These are phyloP conservation scores for Rhizopogon roseolus DNA, from an alignment of 768 basidiomycete genomes.

Conservation along the genomic window DNA sequence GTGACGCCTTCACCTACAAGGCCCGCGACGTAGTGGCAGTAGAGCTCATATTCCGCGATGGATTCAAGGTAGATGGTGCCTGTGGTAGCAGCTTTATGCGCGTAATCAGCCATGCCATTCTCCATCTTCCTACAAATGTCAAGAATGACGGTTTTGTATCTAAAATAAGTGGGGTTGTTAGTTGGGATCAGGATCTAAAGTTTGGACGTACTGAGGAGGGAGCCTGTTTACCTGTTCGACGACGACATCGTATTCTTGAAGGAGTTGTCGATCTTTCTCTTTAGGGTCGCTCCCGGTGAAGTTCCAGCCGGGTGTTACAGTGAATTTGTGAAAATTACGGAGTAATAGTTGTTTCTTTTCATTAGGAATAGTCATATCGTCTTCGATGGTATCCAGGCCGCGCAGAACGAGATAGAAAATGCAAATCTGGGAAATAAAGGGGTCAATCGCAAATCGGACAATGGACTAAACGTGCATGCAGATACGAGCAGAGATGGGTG, in stretches of 20 bases:
- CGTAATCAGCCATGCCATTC: slow-evolving; percentile 92
- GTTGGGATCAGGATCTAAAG: neutral
- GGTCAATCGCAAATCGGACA: too few relatives aligned
- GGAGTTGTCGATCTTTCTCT: slow-evolving; percentile 84
- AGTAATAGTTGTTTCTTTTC: slow-evolving; percentile 82
- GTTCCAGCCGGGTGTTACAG: slow-evolving; percentile 80
- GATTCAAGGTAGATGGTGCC: slow-evolving; percentile 69
- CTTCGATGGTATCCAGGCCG: slow-evolving; percentile 93
- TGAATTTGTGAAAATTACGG: slow-evolving; percentile 75
- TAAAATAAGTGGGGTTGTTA: slow-evolving; percentile 19
- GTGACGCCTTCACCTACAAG: slow-evolving; percentile 96
- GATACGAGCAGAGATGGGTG: too few relatives aligned
- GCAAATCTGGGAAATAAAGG: slow-evolving; percentile 57
- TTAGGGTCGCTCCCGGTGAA: slow-evolving; percentile 77
- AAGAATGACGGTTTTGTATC: slow-evolving; percentile 75
- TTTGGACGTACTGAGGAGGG: slow-evolving; percentile 44
- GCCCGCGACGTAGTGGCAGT: slow-evolving; percentile 98
- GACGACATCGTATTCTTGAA: slow-evolving; percentile 78
- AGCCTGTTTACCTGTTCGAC: slow-evolving; percentile 77
- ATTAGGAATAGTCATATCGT: slow-evolving; percentile 95
- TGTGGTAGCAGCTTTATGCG: slow-evolving; percentile 73
- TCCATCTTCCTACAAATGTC: slow-evolving; percentile 87
- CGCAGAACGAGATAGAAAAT: slow-evolving; percentile 93
- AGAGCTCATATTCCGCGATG: slow-evolving; percentile 87
- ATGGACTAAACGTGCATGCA: too few relatives aligned